phyloP scores from a whole-genome alignment of 2,329 filamentous ascomycete species.

The Botrytis fragariae region DNA sequence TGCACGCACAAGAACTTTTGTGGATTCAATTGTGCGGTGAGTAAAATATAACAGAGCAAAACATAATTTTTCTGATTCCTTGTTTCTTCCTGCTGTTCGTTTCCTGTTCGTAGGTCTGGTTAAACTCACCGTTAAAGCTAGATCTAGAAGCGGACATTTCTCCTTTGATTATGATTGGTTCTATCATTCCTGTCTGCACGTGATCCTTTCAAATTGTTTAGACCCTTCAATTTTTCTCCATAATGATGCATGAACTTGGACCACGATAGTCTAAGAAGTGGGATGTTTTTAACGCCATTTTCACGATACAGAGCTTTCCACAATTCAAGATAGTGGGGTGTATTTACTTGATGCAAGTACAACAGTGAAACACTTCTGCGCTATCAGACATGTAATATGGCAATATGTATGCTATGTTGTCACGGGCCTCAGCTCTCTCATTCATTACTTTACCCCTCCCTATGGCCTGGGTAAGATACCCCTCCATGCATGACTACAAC shows the following conservation, averaged over 20 bases:
- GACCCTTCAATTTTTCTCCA: background rate
- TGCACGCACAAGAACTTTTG: constrained; percentile 2
- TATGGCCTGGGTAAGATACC: background rate
- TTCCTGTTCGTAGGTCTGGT: constrained; percentile 1
- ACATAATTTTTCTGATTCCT: constrained; percentile 16
- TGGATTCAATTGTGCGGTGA: constrained; percentile 18
- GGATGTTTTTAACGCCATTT: constrained; percentile 2
- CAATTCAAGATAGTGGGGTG: constrained; percentile 3
- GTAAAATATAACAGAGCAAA: background rate
- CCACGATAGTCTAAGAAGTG: constrained; percentile 14
- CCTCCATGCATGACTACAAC: constrained; percentile 6
- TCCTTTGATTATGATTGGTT: background rate
- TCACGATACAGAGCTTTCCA: constrained; percentile 14
- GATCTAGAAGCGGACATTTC: constrained; percentile 1
- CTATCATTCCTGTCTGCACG: background rate
- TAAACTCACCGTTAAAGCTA: constrained; percentile 6
- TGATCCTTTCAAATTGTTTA: background rate
- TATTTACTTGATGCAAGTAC: constrained; percentile 11
- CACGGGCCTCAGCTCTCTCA: background rate
- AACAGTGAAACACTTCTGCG: background rate
- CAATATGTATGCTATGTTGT: constrained; percentile 11
- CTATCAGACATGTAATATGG: constrained; percentile 2
- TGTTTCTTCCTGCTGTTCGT: constrained; percentile 13
- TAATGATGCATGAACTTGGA: constrained; percentile 13
- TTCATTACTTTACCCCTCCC: background rate